Percentiles rank a stretch among this genome's conserved stretches.
phyloP scores from a whole-genome alignment of 202 grass and related monocot species.

The Eragrostis tef region DNA sequence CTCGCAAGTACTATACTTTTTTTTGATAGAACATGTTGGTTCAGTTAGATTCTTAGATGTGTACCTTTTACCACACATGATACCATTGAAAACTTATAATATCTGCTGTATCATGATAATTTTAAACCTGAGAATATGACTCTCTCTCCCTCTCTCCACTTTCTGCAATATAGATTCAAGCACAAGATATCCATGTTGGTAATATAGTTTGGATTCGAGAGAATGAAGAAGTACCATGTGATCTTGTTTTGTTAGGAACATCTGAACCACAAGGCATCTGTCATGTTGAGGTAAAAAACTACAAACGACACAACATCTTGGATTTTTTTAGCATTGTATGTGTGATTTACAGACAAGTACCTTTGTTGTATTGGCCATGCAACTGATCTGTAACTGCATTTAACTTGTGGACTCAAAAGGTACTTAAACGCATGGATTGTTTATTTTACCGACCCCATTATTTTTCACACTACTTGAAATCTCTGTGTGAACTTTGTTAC shows the following conservation, averaged over 20 bases:
- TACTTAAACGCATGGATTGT: not conserved
- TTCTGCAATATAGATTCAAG: slow-evolving; percentile 73
- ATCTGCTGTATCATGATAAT: not conserved
- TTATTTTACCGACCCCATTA: not conserved
- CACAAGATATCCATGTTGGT: slow-evolving; percentile 91
- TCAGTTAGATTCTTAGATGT: slow-evolving; percentile 18
- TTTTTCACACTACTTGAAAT: not conserved
- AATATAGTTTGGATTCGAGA: slow-evolving; percentile 96
- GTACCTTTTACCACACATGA: slow-evolving; percentile 12
- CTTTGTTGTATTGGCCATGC: not conserved
- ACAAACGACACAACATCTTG: slow-evolving; percentile 12
- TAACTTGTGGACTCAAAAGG: not conserved
- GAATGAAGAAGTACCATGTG: slow-evolving; percentile 99
- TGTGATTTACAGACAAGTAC: not conserved
- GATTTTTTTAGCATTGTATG: not conserved
- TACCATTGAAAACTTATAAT: slow-evolving; percentile 12
- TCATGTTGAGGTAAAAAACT: slow-evolving; percentile 80
- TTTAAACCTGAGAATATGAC: slow-evolving; percentile 37
- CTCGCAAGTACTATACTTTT: slow-evolving; percentile 5
- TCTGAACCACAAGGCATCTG: slow-evolving; percentile 90
- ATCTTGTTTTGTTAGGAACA: slow-evolving; percentile 89
- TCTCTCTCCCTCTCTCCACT: slow-evolving; percentile 29
- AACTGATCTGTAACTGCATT: slow-evolving; percentile 15
- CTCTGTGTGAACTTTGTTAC: not conserved
- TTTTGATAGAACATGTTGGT: slow-evolving; percentile 19